Conservation (phyloP, 202 grass and related monocot species). For the Schoenoplectus triqueter region DNA sequence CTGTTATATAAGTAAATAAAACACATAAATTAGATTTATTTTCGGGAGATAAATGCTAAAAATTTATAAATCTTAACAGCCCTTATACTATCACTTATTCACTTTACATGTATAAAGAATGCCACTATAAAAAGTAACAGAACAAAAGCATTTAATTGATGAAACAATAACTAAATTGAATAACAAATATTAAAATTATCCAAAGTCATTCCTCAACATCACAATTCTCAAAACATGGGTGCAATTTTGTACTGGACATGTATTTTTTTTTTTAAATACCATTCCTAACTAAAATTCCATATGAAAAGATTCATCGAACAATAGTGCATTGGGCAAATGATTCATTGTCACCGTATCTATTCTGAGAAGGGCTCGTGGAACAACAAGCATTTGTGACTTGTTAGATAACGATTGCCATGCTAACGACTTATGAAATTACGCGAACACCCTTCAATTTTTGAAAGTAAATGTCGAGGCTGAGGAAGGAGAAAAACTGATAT, state of each 20-base stretch:
- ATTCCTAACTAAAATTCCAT: not conserved
- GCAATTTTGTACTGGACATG: not conserved
- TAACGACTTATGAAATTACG: constrained; percentile 21
- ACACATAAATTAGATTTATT: too few relatives aligned
- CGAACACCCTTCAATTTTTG: constrained; percentile 24
- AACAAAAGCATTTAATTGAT: not conserved
- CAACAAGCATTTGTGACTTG: not conserved
- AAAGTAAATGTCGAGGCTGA: constrained; percentile 2
- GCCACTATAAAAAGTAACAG: not conserved
- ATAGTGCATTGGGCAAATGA: not conserved
- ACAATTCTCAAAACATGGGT: not conserved
- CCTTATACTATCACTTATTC: too few relatives aligned
- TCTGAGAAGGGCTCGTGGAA: not conserved
- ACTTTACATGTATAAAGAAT: too few relatives aligned
- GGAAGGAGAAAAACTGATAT: not conserved
- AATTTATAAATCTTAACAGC: too few relatives aligned
- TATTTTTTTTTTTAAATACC: not conserved
- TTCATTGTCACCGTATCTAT: constrained; percentile 30
- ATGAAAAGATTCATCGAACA: not conserved
- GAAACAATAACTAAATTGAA: not conserved
- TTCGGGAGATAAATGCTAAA: too few relatives aligned
- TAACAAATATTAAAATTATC: not conserved
- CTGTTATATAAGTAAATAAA: too few relatives aligned
- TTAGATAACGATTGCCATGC: constrained; percentile 11
- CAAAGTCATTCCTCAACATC: not conserved